Base-by-base conservation (phyloP, 306 rosid genomes). In the Adenanthera pavonina region DNA sequence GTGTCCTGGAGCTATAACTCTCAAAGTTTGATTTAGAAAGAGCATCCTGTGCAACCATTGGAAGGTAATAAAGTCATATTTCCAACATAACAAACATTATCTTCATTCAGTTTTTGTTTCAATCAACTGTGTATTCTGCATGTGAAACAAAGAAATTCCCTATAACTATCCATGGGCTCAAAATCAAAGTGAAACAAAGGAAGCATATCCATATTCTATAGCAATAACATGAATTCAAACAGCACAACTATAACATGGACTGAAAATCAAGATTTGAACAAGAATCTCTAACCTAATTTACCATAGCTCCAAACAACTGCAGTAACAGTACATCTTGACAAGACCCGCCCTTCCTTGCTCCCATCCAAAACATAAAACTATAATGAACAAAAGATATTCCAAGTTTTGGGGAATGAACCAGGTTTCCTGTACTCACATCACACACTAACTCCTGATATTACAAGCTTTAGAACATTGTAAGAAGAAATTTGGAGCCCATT, bases 1-100 rank as follows among this genome's bases (percentile, higher is more conserved):
- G 92, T 36, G 95, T 86, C 89, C 74, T 90, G 40, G 97, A 82
- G 87, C 98, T 91, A 49, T 92, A 95, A 84, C 66, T 91, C 88
- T 92, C 97, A 72, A 95, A 90, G 75, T 66, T 92, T 75, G 97
- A 91, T 84, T 89, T 90, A 82, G 87, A 85, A 81, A 95, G 98
- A 82, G 98, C 93, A 72, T 92, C 97, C 98, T 95, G 86, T 80
- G 78, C 76, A 84, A 82, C 60, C 74, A 64, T 74, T 80, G 72
- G 72, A 84, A 85, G 56, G 43, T 53, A 81, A 70, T 25, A 78
- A 33, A 78, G 65, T 69, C 69, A 71, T 62, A 54, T 72, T 56
- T 41, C 53, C 76, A 76, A 61, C 30, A 73, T 25, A 77, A 19
- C 62, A 67, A 72, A 40, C 41, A 33, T 71, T 3, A 83, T 48